phyloP scores from a whole-genome alignment of 225 moss, liverwort and hornwort genomes.

The Takakia lepidozioides region DNA sequence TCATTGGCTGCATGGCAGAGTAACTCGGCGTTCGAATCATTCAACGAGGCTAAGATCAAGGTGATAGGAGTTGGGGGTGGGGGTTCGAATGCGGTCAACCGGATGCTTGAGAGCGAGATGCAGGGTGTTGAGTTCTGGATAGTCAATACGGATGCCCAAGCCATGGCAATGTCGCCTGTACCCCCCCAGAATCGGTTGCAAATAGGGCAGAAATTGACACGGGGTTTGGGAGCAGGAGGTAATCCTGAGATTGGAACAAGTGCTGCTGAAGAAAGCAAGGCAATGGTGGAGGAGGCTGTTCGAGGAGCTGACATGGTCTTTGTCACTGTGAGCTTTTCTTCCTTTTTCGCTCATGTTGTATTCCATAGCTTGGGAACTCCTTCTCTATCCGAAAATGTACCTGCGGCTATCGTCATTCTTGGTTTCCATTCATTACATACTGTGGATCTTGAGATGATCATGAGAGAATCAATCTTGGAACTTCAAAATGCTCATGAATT shows the following conservation, averaged over 20 bases:
- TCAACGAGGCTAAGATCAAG: conserved; percentile 90
- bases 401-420: too few relatives aligned
- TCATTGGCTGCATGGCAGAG: conserved; percentile 11
- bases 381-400: too few relatives aligned
- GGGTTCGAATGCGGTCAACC: conserved; percentile 89
- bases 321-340: conserved; percentile 56
- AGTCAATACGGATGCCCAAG: conserved; percentile 92
- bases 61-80: conserved; percentile 96
- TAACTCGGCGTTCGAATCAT: conserved; percentile 38
- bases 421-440: too few relatives aligned
- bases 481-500: too few relatives aligned
- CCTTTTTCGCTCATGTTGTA: too few relatives aligned
- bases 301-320: conserved; percentile 98
- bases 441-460: too few relatives aligned
- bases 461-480: too few relatives aligned
- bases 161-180: conserved; percentile 90
- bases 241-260: conserved; percentile 97
- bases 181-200: conserved; percentile 68
- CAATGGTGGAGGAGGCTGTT: conserved; percentile 80
- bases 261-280: conserved; percentile 88
- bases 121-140: conserved; percentile 98
- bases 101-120: conserved; percentile 96
- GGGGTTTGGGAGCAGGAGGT: conserved; percentile 87
- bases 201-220: conserved; percentile 93
- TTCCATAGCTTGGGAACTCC: too few relatives aligned